These are phyloP conservation scores for Fusarium graminum DNA, from an alignment of 2,329 filamentous ascomycete species.

Conservation along the genomic window DNA sequence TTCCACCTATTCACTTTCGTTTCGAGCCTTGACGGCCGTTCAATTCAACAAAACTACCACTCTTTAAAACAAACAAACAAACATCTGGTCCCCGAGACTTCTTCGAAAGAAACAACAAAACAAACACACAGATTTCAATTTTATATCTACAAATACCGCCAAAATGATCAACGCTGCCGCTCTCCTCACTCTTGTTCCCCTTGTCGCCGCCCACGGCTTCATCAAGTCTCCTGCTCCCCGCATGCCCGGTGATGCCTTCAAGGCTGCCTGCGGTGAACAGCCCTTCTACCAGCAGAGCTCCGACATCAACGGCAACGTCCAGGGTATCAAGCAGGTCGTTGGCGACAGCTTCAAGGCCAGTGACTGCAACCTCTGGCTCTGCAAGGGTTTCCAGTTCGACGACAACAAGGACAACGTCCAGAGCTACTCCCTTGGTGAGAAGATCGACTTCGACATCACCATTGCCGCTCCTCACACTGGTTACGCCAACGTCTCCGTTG, in stretches of 20 bases:
- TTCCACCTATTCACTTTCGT: constrained; percentile 44
- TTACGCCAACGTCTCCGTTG: constrained; percentile 68
- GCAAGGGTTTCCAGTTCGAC: constrained; percentile 61
- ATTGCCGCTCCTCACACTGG: constrained; percentile 62
- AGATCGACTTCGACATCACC: constrained; percentile 57
- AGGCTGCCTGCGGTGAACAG: constrained; percentile 59
- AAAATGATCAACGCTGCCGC: constrained; percentile 46
- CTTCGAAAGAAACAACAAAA: constrained; percentile 15
- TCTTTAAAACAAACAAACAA: constrained; percentile 36
- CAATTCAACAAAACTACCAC: constrained; percentile 38
- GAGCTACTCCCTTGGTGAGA: constrained; percentile 58
- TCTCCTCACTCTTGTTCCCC: constrained; percentile 47
- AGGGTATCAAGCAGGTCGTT: constrained; percentile 54
- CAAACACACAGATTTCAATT: neutral
- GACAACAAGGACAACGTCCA: constrained; percentile 61
- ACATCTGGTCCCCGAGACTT: constrained; percentile 50
- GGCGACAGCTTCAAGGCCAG: constrained; percentile 42
- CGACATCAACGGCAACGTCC: constrained; percentile 57
- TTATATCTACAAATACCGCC: constrained; percentile 9
- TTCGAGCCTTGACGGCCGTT: constrained; percentile 51
- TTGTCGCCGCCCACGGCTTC: constrained; percentile 60
- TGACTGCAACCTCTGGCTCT: constrained; percentile 59
- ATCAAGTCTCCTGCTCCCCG: constrained; percentile 59
- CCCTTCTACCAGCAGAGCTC: constrained; percentile 53
- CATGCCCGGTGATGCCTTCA: constrained; percentile 58